Conservation (phyloP, 352 stramenopile genomes). For the Phytopythium aichiense region DNA sequence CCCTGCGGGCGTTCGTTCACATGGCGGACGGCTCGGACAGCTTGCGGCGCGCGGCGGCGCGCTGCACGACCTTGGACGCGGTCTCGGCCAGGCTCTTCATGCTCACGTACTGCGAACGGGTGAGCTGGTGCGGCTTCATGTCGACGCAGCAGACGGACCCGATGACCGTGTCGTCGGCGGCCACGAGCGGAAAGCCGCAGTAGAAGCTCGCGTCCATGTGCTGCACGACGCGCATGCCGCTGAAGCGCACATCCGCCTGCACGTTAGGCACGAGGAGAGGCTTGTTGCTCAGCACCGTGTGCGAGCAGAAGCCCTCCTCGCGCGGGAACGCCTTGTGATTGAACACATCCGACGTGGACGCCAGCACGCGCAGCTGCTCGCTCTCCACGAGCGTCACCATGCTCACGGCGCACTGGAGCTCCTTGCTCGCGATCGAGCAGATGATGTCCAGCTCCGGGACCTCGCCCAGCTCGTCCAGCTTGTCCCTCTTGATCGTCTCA, state of each 20-base stretch:
- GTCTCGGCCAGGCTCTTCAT: slow-evolving; percentile 52
- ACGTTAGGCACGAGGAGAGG: slow-evolving; percentile 57
- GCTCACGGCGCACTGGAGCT: slow-evolving; percentile 50
- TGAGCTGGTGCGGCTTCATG: slow-evolving; percentile 39
- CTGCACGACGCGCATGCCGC: slow-evolving; percentile 25
- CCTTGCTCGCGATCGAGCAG: slow-evolving; percentile 47
- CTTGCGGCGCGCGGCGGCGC: background rate
- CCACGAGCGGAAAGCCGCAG: slow-evolving; percentile 64
- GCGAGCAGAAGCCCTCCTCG: slow-evolving; percentile 57
- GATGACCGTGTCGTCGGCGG: slow-evolving; percentile 48
- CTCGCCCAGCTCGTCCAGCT: slow-evolving; percentile 43
- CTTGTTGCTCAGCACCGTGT: slow-evolving; percentile 54
- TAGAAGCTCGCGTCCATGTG: slow-evolving; percentile 58
- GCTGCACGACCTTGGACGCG: slow-evolving; percentile 40
- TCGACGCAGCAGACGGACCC: slow-evolving; percentile 61
- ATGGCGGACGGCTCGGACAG: background rate
- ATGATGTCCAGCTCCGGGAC: slow-evolving; percentile 68
- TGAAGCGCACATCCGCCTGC: slow-evolving; percentile 67
- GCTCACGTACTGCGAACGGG: slow-evolving; percentile 46
- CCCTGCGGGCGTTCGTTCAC: background rate
- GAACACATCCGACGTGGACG: slow-evolving; percentile 23
- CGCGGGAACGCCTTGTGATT: slow-evolving; percentile 34
- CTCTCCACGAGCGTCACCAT: slow-evolving; percentile 61
- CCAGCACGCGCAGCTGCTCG: slow-evolving; percentile 43
- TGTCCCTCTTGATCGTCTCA: slow-evolving; percentile 35